Evolutionary conservation across 371 early-diverging fungal genomes (phyloP), one percentile per base, ranked within the genome.

Genomic region (Mucor ambiguus): DNA sequence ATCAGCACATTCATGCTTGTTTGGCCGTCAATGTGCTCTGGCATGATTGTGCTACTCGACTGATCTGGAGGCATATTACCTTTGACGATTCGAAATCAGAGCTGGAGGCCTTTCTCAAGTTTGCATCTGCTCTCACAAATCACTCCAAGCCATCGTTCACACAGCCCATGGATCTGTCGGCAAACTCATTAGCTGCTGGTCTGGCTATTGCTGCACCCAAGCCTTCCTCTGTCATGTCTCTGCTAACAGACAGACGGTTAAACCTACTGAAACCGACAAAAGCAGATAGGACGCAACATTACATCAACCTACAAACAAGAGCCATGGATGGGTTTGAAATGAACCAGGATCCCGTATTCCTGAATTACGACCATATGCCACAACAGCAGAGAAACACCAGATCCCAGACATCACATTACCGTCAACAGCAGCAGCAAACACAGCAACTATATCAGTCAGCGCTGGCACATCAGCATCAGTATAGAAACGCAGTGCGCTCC

Each of bases 31-130:
- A 74, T 46, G 30, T 57, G 22, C 58, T 74, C 16, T 77, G 77
- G 74, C 67, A 77, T 64, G 70, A 66, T 49, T 71, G 74, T 65
- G 70, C 74, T 10, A 63, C 66, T 3, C 66, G 77, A 20, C 49
- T 67, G 2, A 54, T 77, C 26, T 77, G 77, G 77, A 58, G 66
- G 26, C 29, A 64, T n/a, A 26, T 77, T 9, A 44, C 52, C 5
- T 77, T 77, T 67, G 75, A 77, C 48, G 77, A 71, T n/a, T 66
- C 33, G 0, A 64, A 69, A 58, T 48, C 58, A 16, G 75, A 71
- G 18, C 69, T 65, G 29, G 68, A 66, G 18, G 63, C 75, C n/a
- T 77, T 74, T 41, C 24, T 64, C 33, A 60, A 63, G 28, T 69
- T 75, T 37, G 63, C 69, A 3, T 35, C 49, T 14, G 28, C 41